Evolutionary conservation across 1,284 basidiomycete genomes (phyloP).

Genomic region (Agaricales sp.): DNA sequence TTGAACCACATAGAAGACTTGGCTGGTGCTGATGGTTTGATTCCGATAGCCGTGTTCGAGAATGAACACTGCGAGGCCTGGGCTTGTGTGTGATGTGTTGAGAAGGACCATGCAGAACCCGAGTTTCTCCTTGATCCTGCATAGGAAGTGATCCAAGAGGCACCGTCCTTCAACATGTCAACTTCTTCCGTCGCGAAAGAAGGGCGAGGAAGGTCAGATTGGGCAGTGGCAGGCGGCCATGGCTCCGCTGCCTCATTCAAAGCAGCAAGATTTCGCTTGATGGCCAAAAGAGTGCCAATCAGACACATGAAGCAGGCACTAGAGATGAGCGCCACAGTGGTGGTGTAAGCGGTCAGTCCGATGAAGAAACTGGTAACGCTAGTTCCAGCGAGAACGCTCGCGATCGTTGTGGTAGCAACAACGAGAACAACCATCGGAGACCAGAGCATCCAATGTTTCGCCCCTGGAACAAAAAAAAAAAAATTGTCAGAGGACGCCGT

Average conservation of each 20-base stretch:
- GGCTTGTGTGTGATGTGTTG: conserved; percentile 41
- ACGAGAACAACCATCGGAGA: conserved; percentile 44
- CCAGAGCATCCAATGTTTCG: conserved; percentile 61
- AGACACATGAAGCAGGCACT: conserved; percentile 21
- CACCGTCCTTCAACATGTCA: conserved; percentile 56
- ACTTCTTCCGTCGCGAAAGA: conserved; percentile 61
- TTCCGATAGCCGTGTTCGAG: conserved; percentile 36
- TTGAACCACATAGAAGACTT: conserved; percentile 51
- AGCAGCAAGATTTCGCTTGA: conserved; percentile 49
- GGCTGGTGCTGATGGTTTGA: conserved; percentile 23
- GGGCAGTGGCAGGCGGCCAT: conserved; percentile 44
- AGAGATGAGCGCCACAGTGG: conserved; percentile 34
- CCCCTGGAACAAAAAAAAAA: no score
- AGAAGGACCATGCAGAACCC: conserved; percentile 59
- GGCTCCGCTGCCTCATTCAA: conserved; percentile 38
- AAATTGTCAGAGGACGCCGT: no score
- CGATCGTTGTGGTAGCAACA: conserved; percentile 43
- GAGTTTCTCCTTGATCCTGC: conserved; percentile 47
- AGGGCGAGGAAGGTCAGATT: conserved; percentile 37
- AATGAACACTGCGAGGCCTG: conserved; percentile 25
- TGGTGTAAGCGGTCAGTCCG: conserved; percentile 49
- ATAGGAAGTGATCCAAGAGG: conserved; percentile 66
- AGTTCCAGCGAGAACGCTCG: conserved; percentile 45
- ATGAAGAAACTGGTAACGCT: conserved; percentile 43
- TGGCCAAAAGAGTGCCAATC: conserved; percentile 45